Evolutionary conservation across 2,329 filamentous ascomycete species (phyloP).

Genomic region (Arachnopeziza araneosa): DNA sequence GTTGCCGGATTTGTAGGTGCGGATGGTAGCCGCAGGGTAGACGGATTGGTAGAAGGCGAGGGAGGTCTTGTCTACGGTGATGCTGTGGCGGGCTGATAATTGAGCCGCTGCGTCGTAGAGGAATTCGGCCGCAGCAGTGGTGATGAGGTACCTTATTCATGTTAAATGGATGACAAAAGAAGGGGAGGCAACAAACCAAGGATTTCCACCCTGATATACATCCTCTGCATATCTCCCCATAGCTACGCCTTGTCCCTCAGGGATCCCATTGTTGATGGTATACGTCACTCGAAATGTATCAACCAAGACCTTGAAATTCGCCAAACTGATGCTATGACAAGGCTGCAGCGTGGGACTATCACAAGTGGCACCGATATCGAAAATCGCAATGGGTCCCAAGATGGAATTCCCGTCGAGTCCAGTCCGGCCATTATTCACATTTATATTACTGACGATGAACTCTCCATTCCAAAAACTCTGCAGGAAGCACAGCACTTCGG

Average conservation of each 20-base stretch:
- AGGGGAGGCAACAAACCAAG: constrained; percentile 46
- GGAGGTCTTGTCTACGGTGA: constrained; percentile 59
- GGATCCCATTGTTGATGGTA: constrained; percentile 59
- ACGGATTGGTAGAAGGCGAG: constrained; percentile 68
- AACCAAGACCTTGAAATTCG: constrained; percentile 71
- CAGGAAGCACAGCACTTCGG: constrained; percentile 65
- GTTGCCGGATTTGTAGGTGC: constrained; percentile 57
- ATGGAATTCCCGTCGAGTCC: constrained; percentile 70
- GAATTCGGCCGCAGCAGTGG: constrained; percentile 71
- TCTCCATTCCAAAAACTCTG: constrained; percentile 67
- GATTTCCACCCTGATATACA: constrained; percentile 70
- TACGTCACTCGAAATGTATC: constrained; percentile 67
- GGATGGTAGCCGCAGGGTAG: constrained; percentile 50
- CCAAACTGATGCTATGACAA: constrained; percentile 44
- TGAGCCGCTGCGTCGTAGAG: constrained; percentile 71
- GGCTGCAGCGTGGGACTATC: constrained; percentile 71
- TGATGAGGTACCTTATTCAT: constrained; percentile 53
- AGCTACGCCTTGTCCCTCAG: constrained; percentile 54
- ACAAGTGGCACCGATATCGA: constrained; percentile 63
- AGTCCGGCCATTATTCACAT: constrained; percentile 52
- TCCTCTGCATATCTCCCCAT: constrained; percentile 67
- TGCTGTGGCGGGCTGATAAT: constrained; percentile 56
- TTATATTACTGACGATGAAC: constrained; percentile 66
- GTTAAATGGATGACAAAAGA: not conserved
- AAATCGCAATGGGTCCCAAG: constrained; percentile 58